phyloP scores from a whole-genome alignment of 768 basidiomycete species.

The Hypsizygus marmoreus region DNA sequence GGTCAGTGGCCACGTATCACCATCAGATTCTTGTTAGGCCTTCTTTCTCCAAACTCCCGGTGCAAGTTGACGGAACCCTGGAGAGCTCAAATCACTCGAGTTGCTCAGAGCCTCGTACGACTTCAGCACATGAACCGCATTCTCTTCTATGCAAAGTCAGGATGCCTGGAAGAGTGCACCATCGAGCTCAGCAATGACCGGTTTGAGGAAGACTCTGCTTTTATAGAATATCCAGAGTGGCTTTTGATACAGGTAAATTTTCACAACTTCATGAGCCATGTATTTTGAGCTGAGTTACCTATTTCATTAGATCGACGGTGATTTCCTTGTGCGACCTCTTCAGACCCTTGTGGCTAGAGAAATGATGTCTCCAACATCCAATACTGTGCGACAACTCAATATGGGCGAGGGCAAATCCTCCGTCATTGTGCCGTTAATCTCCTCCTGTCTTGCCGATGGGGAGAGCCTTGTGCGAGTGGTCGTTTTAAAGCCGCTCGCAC shows the following conservation, averaged over 20 bases:
- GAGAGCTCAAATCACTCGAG: slow-evolving; percentile 25
- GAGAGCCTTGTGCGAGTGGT: slow-evolving; percentile 47
- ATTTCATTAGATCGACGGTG: slow-evolving; percentile 52
- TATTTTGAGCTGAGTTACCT: no score
- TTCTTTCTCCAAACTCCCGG: slow-evolving; percentile 26
- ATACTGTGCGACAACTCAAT: slow-evolving; percentile 48
- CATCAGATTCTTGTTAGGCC: slow-evolving; percentile 27
- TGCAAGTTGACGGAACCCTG: slow-evolving; percentile 25
- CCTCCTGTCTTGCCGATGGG: slow-evolving; percentile 42
- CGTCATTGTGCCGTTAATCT: slow-evolving; percentile 51
- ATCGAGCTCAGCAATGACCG: slow-evolving; percentile 26
- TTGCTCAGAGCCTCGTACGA: slow-evolving; percentile 30
- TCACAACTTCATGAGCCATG: no score
- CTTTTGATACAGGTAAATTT: slow-evolving; percentile 49
- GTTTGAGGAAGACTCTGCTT: slow-evolving; percentile 8
- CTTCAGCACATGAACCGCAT: slow-evolving; percentile 40
- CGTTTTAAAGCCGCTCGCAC: slow-evolving; percentile 47
- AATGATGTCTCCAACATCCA: slow-evolving; percentile 44
- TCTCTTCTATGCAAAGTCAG: slow-evolving; percentile 20
- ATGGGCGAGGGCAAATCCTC: slow-evolving; percentile 62
- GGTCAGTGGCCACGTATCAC: slow-evolving; percentile 41
- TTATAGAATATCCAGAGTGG: slow-evolving; percentile 41
- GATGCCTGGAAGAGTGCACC: slow-evolving; percentile 30
- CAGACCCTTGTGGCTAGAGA: slow-evolving; percentile 43
- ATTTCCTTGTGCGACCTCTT: slow-evolving; percentile 43